Base-by-base conservation (phyloP, 2,329 filamentous ascomycete genomes). In the Cladosporium sp. region DNA sequence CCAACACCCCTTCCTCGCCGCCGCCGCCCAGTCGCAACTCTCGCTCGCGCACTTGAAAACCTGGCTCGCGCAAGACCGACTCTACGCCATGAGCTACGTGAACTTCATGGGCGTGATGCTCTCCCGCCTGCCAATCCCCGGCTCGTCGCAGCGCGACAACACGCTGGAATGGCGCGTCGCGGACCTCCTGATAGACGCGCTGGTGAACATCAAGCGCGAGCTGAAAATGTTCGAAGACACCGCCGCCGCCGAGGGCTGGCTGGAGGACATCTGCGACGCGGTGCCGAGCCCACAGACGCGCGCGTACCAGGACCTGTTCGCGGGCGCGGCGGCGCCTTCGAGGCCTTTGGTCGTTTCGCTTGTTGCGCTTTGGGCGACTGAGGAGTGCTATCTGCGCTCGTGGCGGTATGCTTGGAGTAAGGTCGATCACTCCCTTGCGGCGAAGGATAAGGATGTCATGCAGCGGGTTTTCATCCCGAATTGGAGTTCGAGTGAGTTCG, bases 331-430 rank as follows among this genome's bases (percentile, higher is more conserved):
- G 17, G 73, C 74, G 42, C 68, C 73, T 0, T 74, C 71, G 3
- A 69, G 71, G 1, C 74, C 70, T 1, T 62, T 86, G 60, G 68
- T 89, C 2, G 84, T 89, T 59, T 84, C 83, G 7, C 73, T 89
- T 53, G 77, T 87, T 3, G 77, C 88, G 13, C 76, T 90, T 34
- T 91, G 85, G 83, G 84, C 80, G 9, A 89, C 85, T 0, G 87
- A 92, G 68, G 80, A 75, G 67, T 74, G 70, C 61, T 77, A 76
- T 56, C 65, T 74, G 27, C 64, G 69, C 36, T 69, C 73, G 32
- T 77, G 74, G 74, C 65, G 66, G 52, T 74, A 73, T 52, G 72
- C 73, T 22, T 63, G 64, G 20, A 64, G 65, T 8, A 72, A 60
- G 49, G 55, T 60, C 51, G 54, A 58, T 42, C 43, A 52, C 40